A percentile compares a stretch with the other conserved stretches of the same genome.
These are phyloP conservation scores for Colletotrichum chrysophilum DNA, from an alignment of 2,329 filamentous ascomycete genomes.

Conservation along the genomic window DNA sequence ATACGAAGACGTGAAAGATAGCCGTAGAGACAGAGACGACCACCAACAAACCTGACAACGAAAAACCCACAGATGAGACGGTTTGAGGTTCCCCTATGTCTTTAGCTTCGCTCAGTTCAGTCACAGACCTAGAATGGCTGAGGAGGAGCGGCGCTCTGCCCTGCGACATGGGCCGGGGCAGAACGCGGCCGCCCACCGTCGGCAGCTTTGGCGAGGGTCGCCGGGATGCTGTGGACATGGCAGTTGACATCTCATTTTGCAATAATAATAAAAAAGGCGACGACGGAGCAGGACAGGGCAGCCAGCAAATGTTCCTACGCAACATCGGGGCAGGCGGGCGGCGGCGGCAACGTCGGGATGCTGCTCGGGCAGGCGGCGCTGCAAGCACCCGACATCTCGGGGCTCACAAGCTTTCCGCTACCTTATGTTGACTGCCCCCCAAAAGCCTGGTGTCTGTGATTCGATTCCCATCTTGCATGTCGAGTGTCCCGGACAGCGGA, in stretches of 20 bases:
- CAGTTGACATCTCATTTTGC: neutral
- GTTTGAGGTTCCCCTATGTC: neutral
- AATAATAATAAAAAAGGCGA: neutral
- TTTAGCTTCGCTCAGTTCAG: neutral
- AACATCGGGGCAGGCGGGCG: neutral
- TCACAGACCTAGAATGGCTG: neutral
- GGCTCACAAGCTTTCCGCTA: neutral
- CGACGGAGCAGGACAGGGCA: neutral
- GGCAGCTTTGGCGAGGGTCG: neutral
- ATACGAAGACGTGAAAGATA: neutral
- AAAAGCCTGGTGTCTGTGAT: neutral
- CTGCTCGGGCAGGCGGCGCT: constrained; percentile 7
- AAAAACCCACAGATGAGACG: neutral
- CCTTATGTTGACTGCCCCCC: neutral
- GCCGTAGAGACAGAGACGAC: neutral
- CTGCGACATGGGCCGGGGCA: neutral
- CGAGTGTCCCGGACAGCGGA: neutral
- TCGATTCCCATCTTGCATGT: neutral
- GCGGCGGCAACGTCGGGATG: neutral
- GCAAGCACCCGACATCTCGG: constrained; percentile 4
- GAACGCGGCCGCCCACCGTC: neutral
- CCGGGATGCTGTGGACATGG: neutral
- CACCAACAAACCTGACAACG: neutral
- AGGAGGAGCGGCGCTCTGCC: neutral
- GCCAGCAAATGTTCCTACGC: neutral